These are phyloP conservation scores for Carex scoparia DNA, from an alignment of 176 grass and related monocot genomes.

Conservation along the genomic window DNA sequence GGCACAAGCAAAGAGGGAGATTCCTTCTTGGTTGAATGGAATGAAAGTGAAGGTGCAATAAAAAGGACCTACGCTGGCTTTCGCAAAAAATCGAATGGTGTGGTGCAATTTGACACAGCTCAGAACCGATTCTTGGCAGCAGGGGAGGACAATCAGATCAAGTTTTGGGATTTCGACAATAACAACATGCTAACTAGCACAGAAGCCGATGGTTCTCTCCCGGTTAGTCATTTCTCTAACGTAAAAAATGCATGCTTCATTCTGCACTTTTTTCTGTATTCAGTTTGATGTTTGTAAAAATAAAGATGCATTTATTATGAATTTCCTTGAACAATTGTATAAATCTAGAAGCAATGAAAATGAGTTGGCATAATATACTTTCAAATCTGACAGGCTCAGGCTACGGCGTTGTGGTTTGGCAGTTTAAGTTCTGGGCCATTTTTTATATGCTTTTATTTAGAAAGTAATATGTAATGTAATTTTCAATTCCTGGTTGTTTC, in stretches of 20 bases:
- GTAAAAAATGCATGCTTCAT: background rate
- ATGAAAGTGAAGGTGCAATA: slow-evolving; percentile 98
- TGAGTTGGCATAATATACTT: background rate
- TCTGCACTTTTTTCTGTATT: background rate
- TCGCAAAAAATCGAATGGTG: slow-evolving; percentile 59
- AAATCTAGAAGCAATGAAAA: background rate
- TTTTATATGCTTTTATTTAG: background rate
- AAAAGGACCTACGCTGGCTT: slow-evolving; percentile 86
- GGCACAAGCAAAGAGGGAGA: slow-evolving; percentile 97
- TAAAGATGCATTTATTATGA: background rate
- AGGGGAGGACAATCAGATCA: slow-evolving; percentile 93
- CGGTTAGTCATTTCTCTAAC: slow-evolving; percentile 49
- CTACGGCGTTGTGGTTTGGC: background rate
- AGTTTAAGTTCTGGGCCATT: background rate
- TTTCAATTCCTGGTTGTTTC: background rate
- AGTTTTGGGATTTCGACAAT: slow-evolving; percentile 92
- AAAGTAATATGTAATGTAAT: slow-evolving; percentile 7
- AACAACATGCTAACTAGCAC: slow-evolving; percentile 66
- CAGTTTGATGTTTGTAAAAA: background rate
- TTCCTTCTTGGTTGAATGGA: slow-evolving; percentile 92
- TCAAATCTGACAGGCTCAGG: background rate
- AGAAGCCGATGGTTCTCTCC: slow-evolving; percentile 75
- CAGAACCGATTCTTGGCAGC: slow-evolving; percentile 95
- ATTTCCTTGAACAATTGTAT: background rate
- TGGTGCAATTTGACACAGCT: slow-evolving; percentile 92